Evolutionary conservation across 2,329 filamentous ascomycete species (phyloP).

Genomic region (Peltaster fructicola): DNA sequence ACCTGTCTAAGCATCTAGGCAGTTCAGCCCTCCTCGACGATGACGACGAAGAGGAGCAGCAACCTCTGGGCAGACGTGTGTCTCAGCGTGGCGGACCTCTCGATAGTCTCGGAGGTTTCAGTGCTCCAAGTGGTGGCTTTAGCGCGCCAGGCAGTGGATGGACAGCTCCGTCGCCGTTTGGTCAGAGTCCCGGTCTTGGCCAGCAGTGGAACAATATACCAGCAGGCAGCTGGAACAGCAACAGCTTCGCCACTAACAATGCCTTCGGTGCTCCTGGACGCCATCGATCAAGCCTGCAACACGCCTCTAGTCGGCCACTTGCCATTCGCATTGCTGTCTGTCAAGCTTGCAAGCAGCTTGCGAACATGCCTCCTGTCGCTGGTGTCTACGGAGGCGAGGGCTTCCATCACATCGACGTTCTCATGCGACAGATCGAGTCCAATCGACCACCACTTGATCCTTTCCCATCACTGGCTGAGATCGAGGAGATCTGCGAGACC

Average conservation of each 20-base stretch:
- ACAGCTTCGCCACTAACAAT: slow-evolving; percentile 26
- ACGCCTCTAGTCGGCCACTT: slow-evolving; percentile 35
- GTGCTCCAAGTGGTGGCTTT: slow-evolving; percentile 7
- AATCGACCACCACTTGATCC: slow-evolving; percentile 42
- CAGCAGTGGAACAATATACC: slow-evolving; percentile 24
- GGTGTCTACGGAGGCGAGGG: slow-evolving; percentile 31
- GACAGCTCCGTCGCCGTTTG: slow-evolving; percentile 25
- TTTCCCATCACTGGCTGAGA: slow-evolving; percentile 43
- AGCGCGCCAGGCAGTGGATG: slow-evolving; percentile 21
- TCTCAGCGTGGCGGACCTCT: slow-evolving; percentile 17
- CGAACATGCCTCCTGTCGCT: slow-evolving; percentile 21
- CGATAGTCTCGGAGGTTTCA: slow-evolving; percentile 16
- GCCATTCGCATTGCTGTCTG: slow-evolving; percentile 58
- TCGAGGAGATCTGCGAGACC: slow-evolving; percentile 75
- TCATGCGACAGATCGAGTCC: slow-evolving; percentile 47
- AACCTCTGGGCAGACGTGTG: slow-evolving; percentile 21
- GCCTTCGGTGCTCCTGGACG: slow-evolving; percentile 36
- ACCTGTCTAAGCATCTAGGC: slow-evolving; percentile 48
- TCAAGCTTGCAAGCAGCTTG: slow-evolving; percentile 54
- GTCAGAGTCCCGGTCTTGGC: slow-evolving; percentile 17
- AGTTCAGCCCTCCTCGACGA: slow-evolving; percentile 73
- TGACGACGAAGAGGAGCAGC: slow-evolving; percentile 45
- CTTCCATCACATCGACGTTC: slow-evolving; percentile 50
- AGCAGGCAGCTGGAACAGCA: slow-evolving; percentile 15
- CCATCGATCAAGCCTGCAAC: slow-evolving; percentile 21